phyloP scores from a whole-genome alignment of 108 stramenopile genomes.

The Nannochloropsis salina region DNA sequence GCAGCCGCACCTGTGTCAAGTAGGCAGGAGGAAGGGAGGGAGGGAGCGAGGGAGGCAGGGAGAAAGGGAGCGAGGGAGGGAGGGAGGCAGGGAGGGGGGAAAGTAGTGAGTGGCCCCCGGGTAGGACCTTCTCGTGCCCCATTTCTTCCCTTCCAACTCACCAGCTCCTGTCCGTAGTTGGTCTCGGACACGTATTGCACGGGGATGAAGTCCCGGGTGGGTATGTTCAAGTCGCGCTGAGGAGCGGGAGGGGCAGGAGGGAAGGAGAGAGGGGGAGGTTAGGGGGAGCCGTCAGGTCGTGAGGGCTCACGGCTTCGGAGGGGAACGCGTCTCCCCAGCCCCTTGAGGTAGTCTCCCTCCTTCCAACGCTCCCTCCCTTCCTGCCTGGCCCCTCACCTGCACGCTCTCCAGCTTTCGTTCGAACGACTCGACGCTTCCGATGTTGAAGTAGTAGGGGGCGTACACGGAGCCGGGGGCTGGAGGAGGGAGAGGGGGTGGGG shows the following conservation, averaged over 20 bases:
- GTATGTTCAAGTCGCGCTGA: slow-evolving; percentile 63
- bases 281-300: not conserved
- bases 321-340: not conserved
- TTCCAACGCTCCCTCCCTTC: not conserved
- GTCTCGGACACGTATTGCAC: slow-evolving; percentile 89
- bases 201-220: slow-evolving; percentile 76
- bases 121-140: not conserved
- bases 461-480: not conserved
- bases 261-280: not conserved
- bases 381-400: slow-evolving; percentile 62
- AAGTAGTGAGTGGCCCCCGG: not conserved
- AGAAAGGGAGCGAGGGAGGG: not conserved
- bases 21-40: not conserved
- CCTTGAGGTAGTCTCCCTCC: not conserved
- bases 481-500: not conserved
- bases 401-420: slow-evolving; percentile 88
- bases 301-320: not conserved
- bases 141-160: slow-evolving; percentile 55
- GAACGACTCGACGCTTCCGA: slow-evolving; percentile 90
- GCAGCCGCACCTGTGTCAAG: not conserved
- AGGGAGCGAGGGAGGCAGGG: not conserved
- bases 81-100: not conserved
- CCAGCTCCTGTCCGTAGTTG: slow-evolving; percentile 67
- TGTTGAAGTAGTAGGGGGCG: slow-evolving; percentile 81
- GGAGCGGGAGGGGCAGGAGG: not conserved